A percentile compares a stretch with the other conserved stretches of the same genome.
Evolutionary conservation across 768 basidiomycete species (phyloP).

Genomic region (Leccinum aurantiacum): DNA sequence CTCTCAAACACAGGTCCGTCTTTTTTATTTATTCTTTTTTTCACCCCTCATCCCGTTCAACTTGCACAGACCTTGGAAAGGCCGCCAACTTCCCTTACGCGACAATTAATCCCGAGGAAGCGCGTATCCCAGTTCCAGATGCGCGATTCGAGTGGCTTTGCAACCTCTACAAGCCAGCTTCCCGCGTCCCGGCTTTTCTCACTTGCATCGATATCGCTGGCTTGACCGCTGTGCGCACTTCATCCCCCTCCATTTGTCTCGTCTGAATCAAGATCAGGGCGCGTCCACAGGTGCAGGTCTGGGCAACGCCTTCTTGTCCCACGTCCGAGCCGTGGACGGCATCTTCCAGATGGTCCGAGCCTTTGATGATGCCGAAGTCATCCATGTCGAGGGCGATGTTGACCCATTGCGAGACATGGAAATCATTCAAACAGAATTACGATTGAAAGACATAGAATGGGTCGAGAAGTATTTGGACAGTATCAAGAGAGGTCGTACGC

Average conservation of each 20-base stretch:
- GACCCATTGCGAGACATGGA: conserved; percentile 96
- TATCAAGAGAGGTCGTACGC: conserved; percentile 71
- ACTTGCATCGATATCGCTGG: conserved; percentile 99
- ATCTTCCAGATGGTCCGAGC: conserved; percentile 98
- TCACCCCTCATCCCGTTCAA: conserved; percentile 2
- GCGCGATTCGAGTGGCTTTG: conserved; percentile 93
- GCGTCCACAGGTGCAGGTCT: conserved; percentile 98
- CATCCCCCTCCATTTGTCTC: conserved; percentile 4
- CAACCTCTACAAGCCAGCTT: conserved; percentile 84
- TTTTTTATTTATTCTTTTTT: neutral
- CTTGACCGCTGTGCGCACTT: conserved; percentile 74
- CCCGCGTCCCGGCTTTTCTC: conserved; percentile 88
- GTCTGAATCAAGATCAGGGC: conserved; percentile 50
- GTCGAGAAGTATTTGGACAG: conserved; percentile 85
- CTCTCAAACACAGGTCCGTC: conserved; percentile 83
- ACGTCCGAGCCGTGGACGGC: conserved; percentile 97
- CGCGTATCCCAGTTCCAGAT: conserved; percentile 95
- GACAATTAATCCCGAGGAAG: conserved; percentile 91
- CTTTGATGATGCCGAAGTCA: conserved; percentile 99
- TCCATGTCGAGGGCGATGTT: conserved; percentile 98
- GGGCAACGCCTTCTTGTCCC: conserved; percentile 95
- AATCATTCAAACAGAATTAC: conserved; percentile 91
- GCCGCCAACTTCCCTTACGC: conserved; percentile 98
- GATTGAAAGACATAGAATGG: conserved; percentile 99
- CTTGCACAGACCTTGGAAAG: conserved; percentile 73